Conservation (phyloP, 306 rosid genomes). For the Astragalus membranaceus region DNA sequence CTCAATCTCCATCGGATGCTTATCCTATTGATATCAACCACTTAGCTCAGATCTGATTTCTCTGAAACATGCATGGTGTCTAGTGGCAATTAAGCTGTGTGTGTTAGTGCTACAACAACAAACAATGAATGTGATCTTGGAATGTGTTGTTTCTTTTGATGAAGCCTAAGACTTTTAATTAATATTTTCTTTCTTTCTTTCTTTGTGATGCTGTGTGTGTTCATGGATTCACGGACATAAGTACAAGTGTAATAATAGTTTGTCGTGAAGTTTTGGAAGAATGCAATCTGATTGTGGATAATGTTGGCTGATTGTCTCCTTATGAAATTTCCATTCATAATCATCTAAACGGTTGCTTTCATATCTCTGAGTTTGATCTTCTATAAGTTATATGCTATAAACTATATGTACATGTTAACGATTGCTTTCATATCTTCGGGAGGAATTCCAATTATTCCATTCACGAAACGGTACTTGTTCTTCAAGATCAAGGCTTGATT, state of each 20-base stretch:
- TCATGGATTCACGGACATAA: not conserved
- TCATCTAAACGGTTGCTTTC: too few species aligned
- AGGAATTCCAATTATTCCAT: too few species aligned
- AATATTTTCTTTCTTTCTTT: not conserved
- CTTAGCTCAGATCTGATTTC: conserved; percentile 52
- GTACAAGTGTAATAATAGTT: conserved; percentile 24
- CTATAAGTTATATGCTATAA: too few species aligned
- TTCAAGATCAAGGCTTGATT: too few species aligned
- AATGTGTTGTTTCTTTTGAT: conserved; percentile 4
- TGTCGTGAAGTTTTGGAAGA: conserved; percentile 11
- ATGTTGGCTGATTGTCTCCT: not conserved
- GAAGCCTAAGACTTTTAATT: not conserved
- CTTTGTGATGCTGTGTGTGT: conserved; percentile 10
- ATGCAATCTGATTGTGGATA: not conserved
- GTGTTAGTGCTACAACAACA: not conserved
- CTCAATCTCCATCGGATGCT: conserved; percentile 64
- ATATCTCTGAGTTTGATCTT: too few species aligned
- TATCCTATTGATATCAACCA: conserved; percentile 64
- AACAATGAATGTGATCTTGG: not conserved
- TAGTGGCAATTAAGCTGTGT: not conserved
- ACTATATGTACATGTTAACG: too few species aligned
- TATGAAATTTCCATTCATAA: not conserved
- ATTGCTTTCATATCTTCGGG: too few species aligned
- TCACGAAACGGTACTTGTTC: too few species aligned
- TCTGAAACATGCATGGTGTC: not conserved